Base-by-base conservation (phyloP, 768 basidiomycete genomes). In the Xerocomus spinulosus region DNA sequence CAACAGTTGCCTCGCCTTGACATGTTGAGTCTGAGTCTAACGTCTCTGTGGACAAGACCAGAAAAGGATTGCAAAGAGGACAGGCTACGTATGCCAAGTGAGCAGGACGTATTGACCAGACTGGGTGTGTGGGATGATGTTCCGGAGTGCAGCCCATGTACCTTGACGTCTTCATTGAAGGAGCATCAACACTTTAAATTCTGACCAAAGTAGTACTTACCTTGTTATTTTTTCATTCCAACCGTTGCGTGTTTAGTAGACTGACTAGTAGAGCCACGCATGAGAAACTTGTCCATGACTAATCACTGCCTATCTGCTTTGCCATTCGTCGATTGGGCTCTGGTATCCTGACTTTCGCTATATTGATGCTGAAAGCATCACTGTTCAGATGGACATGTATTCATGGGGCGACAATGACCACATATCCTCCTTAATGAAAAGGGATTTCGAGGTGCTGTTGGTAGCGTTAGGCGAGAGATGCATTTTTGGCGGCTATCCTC, bases 401-500 rank as follows among this genome's bases (percentile, higher is more conserved):
- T 79, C 76, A 2, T 66, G 57, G 4, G 79, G 73, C 1, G 77
- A 70, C 18, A 81, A 42, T 0, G 76, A 74, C 82, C 81, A 86
- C 8, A 67, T 67, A 2, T 53, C 35, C 63, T 85, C 82, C 0
- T 78, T 69, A 40, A 79, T 75, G 67, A 86, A 83, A 5, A 85
- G 68, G 10, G 58, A 38, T 15, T 60, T 57, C 13, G 59, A 25
- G 34, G 74, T 70, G 5, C 25, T 15, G 20, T 68, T 56, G 15
- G 54, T 49, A 5, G 44, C 30, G 8, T 32, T 40, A 23, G 50
- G 79, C 37, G 77, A 70, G 42, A 86, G 79, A 63, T 77, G 83
- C 18, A 86, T 57, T 51, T 81, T 71, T 52, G 85, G 83, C 8
- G 80, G 75, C 81, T 80, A 83, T 0, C 71, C 80, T 36, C 82